Base-by-base conservation (phyloP, 257 asterid species). In the Penstemon eatonii region DNA sequence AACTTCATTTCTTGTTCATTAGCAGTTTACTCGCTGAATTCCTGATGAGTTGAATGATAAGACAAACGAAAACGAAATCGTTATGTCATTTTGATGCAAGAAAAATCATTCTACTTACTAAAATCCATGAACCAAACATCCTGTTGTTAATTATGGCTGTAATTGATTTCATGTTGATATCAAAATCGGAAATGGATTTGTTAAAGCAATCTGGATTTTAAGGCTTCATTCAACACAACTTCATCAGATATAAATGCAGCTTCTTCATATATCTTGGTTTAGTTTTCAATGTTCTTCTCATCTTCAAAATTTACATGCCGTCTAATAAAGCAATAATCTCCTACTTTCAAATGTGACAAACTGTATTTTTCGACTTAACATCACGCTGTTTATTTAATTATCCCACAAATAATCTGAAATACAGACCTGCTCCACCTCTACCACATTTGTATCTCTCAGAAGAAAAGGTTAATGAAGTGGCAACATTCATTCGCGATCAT, bases 401-500 rank as follows among this genome's bases (percentile, higher is more conserved):
- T 5, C 49, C 15, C 55, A 40, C 70, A 38, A 55, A 41, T 51
- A 13, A 60, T 73, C 67, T 76, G 79, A 51, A 74, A 72, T 25
- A 25, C 87, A 93, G 97, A 76, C 95, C 96, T 15, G 77, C 95
- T 65, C 97, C 98, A 4, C 87, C 94, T 56, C 77, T 93, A 56
- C 98, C 97, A 8, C 92, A 81, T 81, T 58, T 92, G 71, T 62
- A 72, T 78, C 82, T 90, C 66, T 84, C 96, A 4, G 97, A 90
- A 66, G 97, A 90, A 78, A 82, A 56, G 53, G 81, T 63, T 46
- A 76, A 75, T 10, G 85, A 83, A 75, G 88, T 78, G 15, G 89
- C 90, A 25, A 62, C 66, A 8, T 60, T 83, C 66, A 37, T 85
- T 18, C 79, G 83, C 11, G 67, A 67, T 54, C 83, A 61, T 75